Evolutionary conservation across 2,329 filamentous ascomycete genomes (phyloP), one percentile per base, ranked within the genome.

Genomic region (Pyrenochaeta sp.): DNA sequence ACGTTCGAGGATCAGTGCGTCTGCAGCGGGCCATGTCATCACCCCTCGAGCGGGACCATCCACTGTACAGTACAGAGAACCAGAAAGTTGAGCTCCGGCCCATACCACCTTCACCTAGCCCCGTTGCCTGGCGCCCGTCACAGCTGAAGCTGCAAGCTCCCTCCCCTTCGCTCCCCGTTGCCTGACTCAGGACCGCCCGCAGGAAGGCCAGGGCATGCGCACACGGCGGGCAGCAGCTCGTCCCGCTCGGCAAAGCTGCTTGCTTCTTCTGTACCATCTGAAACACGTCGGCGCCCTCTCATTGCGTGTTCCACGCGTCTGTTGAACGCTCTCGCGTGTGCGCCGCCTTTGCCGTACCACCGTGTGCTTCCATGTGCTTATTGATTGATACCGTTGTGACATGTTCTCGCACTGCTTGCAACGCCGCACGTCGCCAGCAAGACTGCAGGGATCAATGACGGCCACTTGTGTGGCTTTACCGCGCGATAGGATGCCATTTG

Each of bases 271-370:
- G 69, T 72, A 65, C 58, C 67, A 66, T 67, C 67, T 73, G 73
- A 72, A 75, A 74, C 72, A 65, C 54, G 50, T 49, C 61, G 43
- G 48, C 58, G 64, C 53, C 64, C 64, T 65, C 64, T 67, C 25
- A 67, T 69, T 61, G 54, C 56, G 40, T 45, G 61, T 56, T 65
- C 60, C 72, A 73, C 71, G 71, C 66, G 71, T 70, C 67, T 68
- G 67, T 66, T 65, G 59, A 67, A 71, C 67, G 48, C 56, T 65
- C 65, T 67, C 71, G 67, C 70, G 73, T 70, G 71, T 68, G 59
- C 63, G 67, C 53, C 57, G 65, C 67, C 65, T 64, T 61, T 53
- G 58, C 62, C 55, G 69, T 72, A 58, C 57, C 49, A 65, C 65
- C 46, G 45, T 65, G 64, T 62, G 62, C 56, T 28, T 45, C 60